These are phyloP conservation scores for Dendrocalamus sinicus DNA, from an alignment of 176 grass and related monocot species.

Conservation along the genomic window DNA sequence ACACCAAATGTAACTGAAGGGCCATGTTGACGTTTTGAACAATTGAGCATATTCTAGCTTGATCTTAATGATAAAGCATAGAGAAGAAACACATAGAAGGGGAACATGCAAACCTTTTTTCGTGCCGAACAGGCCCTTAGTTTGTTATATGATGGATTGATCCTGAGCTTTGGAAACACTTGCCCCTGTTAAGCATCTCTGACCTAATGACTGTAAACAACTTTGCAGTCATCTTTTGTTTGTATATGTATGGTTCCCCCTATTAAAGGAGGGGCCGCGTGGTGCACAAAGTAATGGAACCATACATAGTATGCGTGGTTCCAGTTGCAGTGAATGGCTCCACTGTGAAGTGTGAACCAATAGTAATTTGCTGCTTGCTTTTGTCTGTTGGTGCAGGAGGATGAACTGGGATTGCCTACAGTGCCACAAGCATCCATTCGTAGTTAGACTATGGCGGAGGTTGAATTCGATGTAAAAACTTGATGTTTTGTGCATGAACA, in stretches of 20 bases:
- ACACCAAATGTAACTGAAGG: not conserved
- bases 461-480: constrained; percentile 16
- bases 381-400: constrained; percentile 53
- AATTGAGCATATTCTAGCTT: not conserved
- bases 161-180: not conserved
- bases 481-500: not conserved
- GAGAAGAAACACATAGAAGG: not conserved
- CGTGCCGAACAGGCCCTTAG: not conserved
- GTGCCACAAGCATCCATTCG: constrained; percentile 78
- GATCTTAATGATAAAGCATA: constrained; percentile 5
- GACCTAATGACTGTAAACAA: not conserved
- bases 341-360: not conserved
- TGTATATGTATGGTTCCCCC: not conserved
- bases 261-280: too few relatives aligned
- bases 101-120: not conserved
- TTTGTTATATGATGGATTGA: not conserved
- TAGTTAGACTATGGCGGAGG: constrained; percentile 12
- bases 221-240: not conserved
- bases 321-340: not conserved
- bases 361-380: constrained; percentile 17
- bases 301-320: not conserved
- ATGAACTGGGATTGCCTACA: constrained; percentile 76
- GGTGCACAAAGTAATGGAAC: too few relatives aligned
- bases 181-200: not conserved
- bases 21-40: not conserved